phyloP scores from a whole-genome alignment of 140 eudicot species.

The Flaveria floridana region DNA sequence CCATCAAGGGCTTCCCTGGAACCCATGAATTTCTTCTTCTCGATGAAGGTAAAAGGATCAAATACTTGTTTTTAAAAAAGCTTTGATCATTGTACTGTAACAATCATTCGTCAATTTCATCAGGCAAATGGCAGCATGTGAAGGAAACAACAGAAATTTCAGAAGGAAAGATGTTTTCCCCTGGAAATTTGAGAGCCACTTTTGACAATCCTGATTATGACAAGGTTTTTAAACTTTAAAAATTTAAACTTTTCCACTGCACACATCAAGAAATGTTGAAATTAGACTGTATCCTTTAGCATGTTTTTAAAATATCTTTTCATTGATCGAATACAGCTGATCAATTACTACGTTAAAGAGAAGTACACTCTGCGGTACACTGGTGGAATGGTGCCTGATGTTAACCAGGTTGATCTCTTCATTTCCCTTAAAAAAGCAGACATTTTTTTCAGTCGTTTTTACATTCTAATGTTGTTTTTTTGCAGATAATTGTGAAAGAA shows the following conservation, averaged over 20 bases:
- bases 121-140: conserved; percentile 99
- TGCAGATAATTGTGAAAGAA: conserved; percentile 94
- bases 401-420: conserved; percentile 75
- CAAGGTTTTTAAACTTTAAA: conserved; percentile 42
- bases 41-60: conserved; percentile 71
- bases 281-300: background rate
- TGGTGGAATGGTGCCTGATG: conserved; percentile 99
- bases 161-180: conserved; percentile 99
- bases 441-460: background rate
- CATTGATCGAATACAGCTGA: conserved; percentile 45
- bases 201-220: conserved; percentile 87
- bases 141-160: conserved; percentile 90
- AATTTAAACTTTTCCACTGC: background rate
- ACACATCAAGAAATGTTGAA: conserved; percentile 5
- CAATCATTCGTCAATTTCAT: background rate
- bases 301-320: background rate
- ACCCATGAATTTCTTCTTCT: conserved; percentile 97
- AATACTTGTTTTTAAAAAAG: background rate
- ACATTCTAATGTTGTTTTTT: background rate
- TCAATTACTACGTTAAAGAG: conserved; percentile 84
- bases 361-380: conserved; percentile 98
- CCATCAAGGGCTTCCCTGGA: conserved; percentile 83
- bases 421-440: background rate
- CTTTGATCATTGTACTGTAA: background rate
- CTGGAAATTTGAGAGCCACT: conserved; percentile 96